These are phyloP conservation scores for Yamadazyma mexicana DNA, from an alignment of 1,139 yeast genomes.

Conservation along the genomic window DNA sequence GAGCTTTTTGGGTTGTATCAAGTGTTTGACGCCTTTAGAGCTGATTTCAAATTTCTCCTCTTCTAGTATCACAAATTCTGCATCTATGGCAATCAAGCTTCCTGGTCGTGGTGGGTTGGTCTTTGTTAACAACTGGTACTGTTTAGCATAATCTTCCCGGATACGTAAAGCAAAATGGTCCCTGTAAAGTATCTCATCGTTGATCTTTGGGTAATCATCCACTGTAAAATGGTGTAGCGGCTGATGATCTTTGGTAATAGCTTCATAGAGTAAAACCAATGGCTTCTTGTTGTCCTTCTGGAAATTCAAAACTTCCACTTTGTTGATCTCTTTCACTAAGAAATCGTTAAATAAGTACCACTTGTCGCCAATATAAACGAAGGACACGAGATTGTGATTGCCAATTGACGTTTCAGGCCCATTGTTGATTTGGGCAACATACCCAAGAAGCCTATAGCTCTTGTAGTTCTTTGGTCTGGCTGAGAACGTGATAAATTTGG, in stretches of 20 bases:
- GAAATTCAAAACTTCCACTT: conserved; percentile 71
- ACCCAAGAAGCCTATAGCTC: conserved; percentile 63
- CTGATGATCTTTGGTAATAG: conserved; percentile 25
- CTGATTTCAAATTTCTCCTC: conserved; percentile 81
- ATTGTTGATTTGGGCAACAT: conserved; percentile 66
- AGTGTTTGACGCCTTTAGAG: conserved; percentile 61
- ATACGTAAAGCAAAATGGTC: conserved; percentile 78
- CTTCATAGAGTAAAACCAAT: conserved; percentile 67
- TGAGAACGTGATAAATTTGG: conserved; percentile 24
- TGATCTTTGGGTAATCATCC: conserved; percentile 31
- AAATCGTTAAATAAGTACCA: conserved; percentile 95
- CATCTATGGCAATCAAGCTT: conserved; percentile 86
- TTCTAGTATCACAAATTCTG: conserved; percentile 85
- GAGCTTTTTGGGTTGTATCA: conserved; percentile 72
- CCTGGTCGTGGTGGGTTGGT: conserved; percentile 77
- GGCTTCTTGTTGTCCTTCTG: conserved; percentile 83
- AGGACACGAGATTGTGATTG: conserved; percentile 59
- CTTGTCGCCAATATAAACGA: conserved; percentile 49
- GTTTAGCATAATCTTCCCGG: conserved; percentile 57
- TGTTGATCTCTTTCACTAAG: conserved; percentile 75
- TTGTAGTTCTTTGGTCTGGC: conserved; percentile 22
- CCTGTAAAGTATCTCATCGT: conserved; percentile 66
- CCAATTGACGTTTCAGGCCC: conserved; percentile 48
- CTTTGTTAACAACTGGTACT: conserved; percentile 63
- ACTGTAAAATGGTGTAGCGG: conserved; percentile 16